Base-by-base conservation (phyloP, 441 rosid genomes). In the Brassica balearica region DNA sequence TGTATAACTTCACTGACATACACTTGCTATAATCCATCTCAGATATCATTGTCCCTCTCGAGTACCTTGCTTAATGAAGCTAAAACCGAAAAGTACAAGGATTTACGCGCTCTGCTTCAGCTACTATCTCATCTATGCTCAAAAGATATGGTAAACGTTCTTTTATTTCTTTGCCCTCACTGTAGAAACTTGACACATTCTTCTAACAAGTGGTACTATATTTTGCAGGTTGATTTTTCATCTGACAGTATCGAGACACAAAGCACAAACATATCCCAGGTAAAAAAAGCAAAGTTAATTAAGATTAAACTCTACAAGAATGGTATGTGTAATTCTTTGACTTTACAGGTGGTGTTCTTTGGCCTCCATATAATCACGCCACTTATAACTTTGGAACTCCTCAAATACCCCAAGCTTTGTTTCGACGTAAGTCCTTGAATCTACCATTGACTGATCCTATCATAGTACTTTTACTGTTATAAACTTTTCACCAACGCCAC, bases 391-490 rank as follows among this genome's bases (percentile, higher is more conserved):
- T 80, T 90, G 91, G 98, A 94, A 79, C 89, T 94, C 77, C 86
- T 96, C 85, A 96, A 94, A 85, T 96, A 89, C 84, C 99, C 98
- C 60, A 94, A 96, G 86, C 98, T 96, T 82, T 96, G 98, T 84
- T 90, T 85, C 71, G 99, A 96, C 80, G 99, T 94, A 88, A 92
- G 98, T 59, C 68, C 25, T 65, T 84, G 19, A 60, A 29, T 73
- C 60, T 65, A 70, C 65, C 77, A 63, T 72, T 53, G 17, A 73
- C 56, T 69, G 68, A 11, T 67, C 59, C 55, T 73, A 20, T 53
- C 6, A n/a, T 29, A 7, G 20, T 80, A 72, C 9, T 72, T 59
- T 71, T 59, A 60, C 43, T 62, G 55, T 65, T 46, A 29, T 22
- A 32, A 19, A 59, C 32, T 80, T 80, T 65, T 17, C 73, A 32